Evolutionary conservation across 2,329 filamentous ascomycete genomes (phyloP), one percentile per base, ranked within the genome.

Genomic region (Stagonosporopsis chrysanthemi): DNA sequence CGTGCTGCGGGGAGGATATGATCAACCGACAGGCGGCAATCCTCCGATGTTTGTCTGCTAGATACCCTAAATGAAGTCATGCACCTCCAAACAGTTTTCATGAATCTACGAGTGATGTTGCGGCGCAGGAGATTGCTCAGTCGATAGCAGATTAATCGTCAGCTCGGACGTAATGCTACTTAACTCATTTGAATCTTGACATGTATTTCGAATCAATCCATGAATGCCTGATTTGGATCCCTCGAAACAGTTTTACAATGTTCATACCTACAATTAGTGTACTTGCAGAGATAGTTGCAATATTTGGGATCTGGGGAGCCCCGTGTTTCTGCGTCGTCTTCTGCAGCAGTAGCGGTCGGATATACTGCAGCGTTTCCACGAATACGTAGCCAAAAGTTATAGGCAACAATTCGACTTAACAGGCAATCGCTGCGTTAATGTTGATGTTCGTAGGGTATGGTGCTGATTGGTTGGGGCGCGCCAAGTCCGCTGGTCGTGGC

Each of bases 41-140:
- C 52, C 38, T 57, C 49, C 52, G 33, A 42, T 56, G 60, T 51
- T 52, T 65, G 67, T 61, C 52, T 65, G 59, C 59, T 70, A 68
- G 60, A 68, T 69, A 70, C 69, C 64, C 69, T 67, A 55, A 75
- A 75, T 72, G 64, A 73, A 74, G 71, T 67, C 73, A 73, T 75
- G 67, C 70, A 71, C 70, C 63, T 62, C 63, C 69, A 64, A 47
- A 9, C 26, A 35, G 22, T 15, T 44, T n/a, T 1, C 14, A 11
- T 41, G 29, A 39, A 14, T 11, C 17, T 31, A 7, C 40, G 19
- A 50, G 46, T 50, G 46, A 56, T 23, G 15, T 43, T 19, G n/a
- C n/a, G n/a, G n/a, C n/a, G n/a, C n/a, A n/a, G n/a, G n/a, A n/a
- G n/a, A n/a, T n/a, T n/a, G n/a, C n/a, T n/a, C n/a, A n/a, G n/a